These are phyloP conservation scores for Mycena floridula DNA, from an alignment of 768 basidiomycete genomes.

Conservation along the genomic window DNA sequence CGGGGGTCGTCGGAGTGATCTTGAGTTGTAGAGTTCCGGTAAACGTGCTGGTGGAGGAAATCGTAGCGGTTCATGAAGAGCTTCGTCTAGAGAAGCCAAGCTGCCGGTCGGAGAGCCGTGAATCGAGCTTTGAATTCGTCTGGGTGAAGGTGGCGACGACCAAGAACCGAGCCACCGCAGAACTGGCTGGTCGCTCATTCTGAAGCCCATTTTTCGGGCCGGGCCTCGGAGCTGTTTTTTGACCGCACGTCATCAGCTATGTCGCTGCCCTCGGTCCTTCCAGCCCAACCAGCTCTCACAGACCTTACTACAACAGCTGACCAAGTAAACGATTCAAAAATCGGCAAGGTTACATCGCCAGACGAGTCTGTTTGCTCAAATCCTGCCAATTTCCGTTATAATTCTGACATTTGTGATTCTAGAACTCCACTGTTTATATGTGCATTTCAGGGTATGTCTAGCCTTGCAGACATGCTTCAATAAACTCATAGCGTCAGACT, in stretches of 20 bases:
- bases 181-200: too few relatives aligned
- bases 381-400: background rate
- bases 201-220: too few relatives aligned
- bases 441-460: slow-evolving; percentile 44
- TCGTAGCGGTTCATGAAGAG: slow-evolving; percentile 35
- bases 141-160: slow-evolving; percentile 25
- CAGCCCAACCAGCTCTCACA: slow-evolving; percentile 40
- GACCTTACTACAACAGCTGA: slow-evolving; percentile 51
- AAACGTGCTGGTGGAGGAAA: slow-evolving; percentile 13
- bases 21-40: slow-evolving; percentile 21
- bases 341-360: slow-evolving; percentile 61
- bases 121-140: slow-evolving; percentile 6
- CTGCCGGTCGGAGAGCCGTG: slow-evolving; percentile 28
- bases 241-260: background rate
- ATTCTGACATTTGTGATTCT: background rate
- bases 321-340: slow-evolving; percentile 36
- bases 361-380: slow-evolving; percentile 43
- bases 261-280: slow-evolving; percentile 44
- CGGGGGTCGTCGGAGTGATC: slow-evolving; percentile 35
- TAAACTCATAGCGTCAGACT: slow-evolving; percentile 32
- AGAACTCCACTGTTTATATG: slow-evolving; percentile 85
- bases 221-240: slow-evolving; percentile 7
- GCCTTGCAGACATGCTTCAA: slow-evolving; percentile 1
- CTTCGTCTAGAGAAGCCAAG: slow-evolving; percentile 36
- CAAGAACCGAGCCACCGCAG: slow-evolving; percentile 41